phyloP scores from a whole-genome alignment of 345 rosid genomes.

The Heritiera fomes region DNA sequence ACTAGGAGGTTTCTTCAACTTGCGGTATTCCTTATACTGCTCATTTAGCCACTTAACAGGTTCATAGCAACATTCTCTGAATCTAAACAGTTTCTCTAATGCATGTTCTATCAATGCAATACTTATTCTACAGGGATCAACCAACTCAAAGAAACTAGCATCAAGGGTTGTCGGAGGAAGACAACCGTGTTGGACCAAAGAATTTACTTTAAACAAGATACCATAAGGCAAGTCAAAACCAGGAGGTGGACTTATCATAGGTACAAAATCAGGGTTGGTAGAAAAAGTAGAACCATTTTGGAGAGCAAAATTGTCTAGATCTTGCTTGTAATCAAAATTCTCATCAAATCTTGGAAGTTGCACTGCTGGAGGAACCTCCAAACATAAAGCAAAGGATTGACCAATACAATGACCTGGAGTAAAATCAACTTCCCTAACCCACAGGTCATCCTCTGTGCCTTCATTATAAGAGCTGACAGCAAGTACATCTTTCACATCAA shows the following conservation, averaged over 20 bases:
- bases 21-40: conserved; percentile 34
- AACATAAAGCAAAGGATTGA: too few species aligned
- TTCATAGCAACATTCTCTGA: conserved; percentile 62
- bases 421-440: too few species aligned
- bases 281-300: conserved; percentile 44
- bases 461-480: too few species aligned
- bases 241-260: conserved; percentile 46
- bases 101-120: conserved; percentile 40
- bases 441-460: too few species aligned
- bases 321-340: conserved; percentile 36
- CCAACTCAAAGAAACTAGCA: conserved; percentile 39
- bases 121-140: conserved; percentile 38
- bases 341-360: conserved; percentile 21
- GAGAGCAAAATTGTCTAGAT: conserved; percentile 28
- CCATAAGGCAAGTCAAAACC: conserved; percentile 43
- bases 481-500: too few species aligned
- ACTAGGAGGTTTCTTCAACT: conserved; percentile 20
- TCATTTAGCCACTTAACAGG: conserved; percentile 55
- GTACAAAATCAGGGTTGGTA: conserved; percentile 42
- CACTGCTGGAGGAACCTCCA: too few species aligned
- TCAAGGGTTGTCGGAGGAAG: conserved; percentile 51
- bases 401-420: too few species aligned
- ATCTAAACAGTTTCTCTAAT: conserved; percentile 44
- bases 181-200: conserved; percentile 59
- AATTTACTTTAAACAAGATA: conserved; percentile 54